Conservation (phyloP, 169 alveolate species). For the Neospora caninum region DNA sequence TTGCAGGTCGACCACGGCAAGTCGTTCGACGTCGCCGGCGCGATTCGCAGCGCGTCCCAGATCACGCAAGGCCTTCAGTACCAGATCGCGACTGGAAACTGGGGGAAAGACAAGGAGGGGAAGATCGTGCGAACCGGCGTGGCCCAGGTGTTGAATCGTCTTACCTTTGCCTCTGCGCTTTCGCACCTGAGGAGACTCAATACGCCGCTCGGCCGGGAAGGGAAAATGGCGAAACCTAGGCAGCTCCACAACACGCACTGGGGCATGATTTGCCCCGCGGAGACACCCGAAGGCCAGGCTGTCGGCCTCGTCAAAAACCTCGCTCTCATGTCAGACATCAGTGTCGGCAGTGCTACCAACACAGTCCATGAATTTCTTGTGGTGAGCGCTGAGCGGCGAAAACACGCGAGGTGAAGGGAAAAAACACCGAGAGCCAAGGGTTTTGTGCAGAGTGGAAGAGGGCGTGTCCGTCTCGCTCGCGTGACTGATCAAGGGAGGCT, state of each 20-base stretch:
- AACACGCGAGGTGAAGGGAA: no score
- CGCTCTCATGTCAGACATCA: constrained; percentile 97
- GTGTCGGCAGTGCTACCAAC: constrained; percentile 90
- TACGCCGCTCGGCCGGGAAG: constrained; percentile 98
- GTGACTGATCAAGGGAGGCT: no score
- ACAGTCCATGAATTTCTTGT: constrained; percentile 73
- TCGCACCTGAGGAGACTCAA: constrained; percentile 99
- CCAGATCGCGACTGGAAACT: constrained; percentile 96
- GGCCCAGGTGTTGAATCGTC: constrained; percentile 95
- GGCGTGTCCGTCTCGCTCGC: no score
- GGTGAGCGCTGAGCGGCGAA: no score
- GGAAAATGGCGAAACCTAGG: constrained; percentile 99
- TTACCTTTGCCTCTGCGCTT: constrained; percentile 97
- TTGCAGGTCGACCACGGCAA: constrained; percentile 83
- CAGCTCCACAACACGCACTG: constrained; percentile 99
- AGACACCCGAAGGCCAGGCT: constrained; percentile 99
- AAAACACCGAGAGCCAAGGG: no score
- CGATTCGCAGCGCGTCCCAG: constrained; percentile 86
- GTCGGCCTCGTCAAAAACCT: constrained; percentile 99
- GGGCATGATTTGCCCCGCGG: constrained; percentile 99
- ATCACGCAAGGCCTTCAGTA: constrained; percentile 92
- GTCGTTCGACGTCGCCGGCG: constrained; percentile 91
- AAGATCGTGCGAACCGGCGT: constrained; percentile 98
- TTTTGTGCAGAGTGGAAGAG: no score
- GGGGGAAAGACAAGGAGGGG: constrained; percentile 98